Evolutionary conservation across 495 filamentous ascomycete genomes (phyloP).

Genomic region (Penicillium nucicola): DNA sequence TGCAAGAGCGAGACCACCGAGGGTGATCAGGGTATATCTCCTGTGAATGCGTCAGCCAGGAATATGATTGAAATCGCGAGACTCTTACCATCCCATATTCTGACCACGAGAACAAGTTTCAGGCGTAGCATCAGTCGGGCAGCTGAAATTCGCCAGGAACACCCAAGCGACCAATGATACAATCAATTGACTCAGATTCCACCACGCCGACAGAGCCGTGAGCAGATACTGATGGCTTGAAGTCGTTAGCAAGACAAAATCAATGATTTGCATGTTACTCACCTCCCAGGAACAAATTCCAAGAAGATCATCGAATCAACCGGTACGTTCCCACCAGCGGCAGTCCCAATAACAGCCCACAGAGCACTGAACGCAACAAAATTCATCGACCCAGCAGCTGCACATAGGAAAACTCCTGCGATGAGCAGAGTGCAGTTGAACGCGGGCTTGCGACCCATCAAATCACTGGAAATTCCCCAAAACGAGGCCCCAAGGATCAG

Average conservation of each 20-base stretch:
- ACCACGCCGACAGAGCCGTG: slow-evolving; percentile 31
- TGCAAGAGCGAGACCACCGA: slow-evolving; percentile 22
- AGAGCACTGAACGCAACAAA: slow-evolving; percentile 32
- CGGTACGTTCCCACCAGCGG: slow-evolving; percentile 32
- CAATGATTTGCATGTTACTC: neutral
- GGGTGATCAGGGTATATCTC: slow-evolving; percentile 32
- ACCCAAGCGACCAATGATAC: slow-evolving; percentile 33
- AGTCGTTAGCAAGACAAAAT: neutral
- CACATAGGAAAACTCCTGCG: slow-evolving; percentile 28
- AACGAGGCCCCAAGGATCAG: slow-evolving; percentile 34
- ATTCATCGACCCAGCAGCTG: slow-evolving; percentile 25
- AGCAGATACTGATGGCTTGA: slow-evolving; percentile 31
- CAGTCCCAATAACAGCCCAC: slow-evolving; percentile 32
- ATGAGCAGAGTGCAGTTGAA: slow-evolving; percentile 30
- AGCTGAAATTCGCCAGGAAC: slow-evolving; percentile 32
- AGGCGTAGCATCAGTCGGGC: slow-evolving; percentile 22
- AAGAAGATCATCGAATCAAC: slow-evolving; percentile 34
- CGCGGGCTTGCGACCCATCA: slow-evolving; percentile 30
- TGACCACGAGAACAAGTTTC: slow-evolving; percentile 23
- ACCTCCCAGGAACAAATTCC: slow-evolving; percentile 29
- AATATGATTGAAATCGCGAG: neutral
- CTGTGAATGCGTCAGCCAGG: slow-evolving; percentile 3
- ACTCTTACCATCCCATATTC: slow-evolving; percentile 34
- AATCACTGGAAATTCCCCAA: slow-evolving; percentile 32
- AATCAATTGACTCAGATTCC: slow-evolving; percentile 32